phyloP scores from a whole-genome alignment of 2,329 filamentous ascomycete species.

The Chaetothyriales sp. region DNA sequence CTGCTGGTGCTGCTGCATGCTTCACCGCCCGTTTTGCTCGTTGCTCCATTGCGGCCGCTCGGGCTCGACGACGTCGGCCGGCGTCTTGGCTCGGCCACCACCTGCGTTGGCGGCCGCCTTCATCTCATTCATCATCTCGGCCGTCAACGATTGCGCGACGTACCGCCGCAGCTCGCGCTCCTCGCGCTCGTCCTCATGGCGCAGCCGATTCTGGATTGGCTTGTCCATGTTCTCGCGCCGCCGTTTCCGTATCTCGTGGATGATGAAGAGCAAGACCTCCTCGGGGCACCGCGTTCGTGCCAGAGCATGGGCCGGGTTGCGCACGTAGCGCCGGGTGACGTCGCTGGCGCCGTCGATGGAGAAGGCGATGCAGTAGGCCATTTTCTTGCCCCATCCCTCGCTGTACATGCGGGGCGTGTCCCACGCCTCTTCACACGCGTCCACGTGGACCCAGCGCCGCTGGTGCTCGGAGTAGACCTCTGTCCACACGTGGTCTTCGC shows the following conservation, averaged over 20 bases:
- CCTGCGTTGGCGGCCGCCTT: constrained; percentile 19
- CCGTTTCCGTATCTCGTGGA: constrained; percentile 77
- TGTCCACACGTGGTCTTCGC: constrained; percentile 94
- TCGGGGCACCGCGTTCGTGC: constrained; percentile 71
- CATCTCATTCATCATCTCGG: constrained; percentile 31
- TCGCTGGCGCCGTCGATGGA: constrained; percentile 69
- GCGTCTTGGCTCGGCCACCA: constrained; percentile 30
- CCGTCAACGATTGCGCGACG: constrained; percentile 32
- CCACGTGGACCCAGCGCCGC: constrained; percentile 90
- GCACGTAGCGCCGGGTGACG: constrained; percentile 53
- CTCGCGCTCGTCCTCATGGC: constrained; percentile 37
- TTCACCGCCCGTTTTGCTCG: constrained; percentile 2
- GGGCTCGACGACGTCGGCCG: constrained; percentile 22
- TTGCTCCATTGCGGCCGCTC: constrained; percentile 9
- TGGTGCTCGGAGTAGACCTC: constrained; percentile 93
- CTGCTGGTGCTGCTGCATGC: background rate
- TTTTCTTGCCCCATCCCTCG: constrained; percentile 90
- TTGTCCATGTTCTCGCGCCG: constrained; percentile 75
- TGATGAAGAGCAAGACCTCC: constrained; percentile 78
- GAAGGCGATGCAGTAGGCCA: constrained; percentile 95
- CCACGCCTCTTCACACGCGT: constrained; percentile 88
- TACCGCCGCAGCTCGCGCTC: constrained; percentile 34
- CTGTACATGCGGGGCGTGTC: constrained; percentile 86
- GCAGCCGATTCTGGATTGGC: constrained; percentile 49
- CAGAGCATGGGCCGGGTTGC: constrained; percentile 45